A percentile compares a stretch with the other conserved stretches of the same genome.
Conservation (phyloP, 768 basidiomycete species). For the Kwoniella shandongensis region DNA sequence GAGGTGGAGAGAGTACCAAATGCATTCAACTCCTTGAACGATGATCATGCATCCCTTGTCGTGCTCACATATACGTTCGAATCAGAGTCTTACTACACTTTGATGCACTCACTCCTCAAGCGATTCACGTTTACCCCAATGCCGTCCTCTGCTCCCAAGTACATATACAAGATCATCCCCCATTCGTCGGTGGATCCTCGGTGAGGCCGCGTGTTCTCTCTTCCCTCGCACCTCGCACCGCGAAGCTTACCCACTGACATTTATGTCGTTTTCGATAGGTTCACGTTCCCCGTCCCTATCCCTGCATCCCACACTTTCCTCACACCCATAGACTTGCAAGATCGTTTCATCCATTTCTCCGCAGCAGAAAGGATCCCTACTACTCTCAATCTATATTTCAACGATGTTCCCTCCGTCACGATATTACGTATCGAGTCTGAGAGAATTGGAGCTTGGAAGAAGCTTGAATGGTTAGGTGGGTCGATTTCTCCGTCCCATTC, state of each 20-base stretch:
- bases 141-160: conserved; percentile 32
- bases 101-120: too few relatives aligned
- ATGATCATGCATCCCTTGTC: too few relatives aligned
- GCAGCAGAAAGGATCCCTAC: conserved; percentile 54
- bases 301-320: conserved; percentile 54
- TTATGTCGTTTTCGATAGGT: too few relatives aligned
- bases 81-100: too few relatives aligned
- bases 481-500: too few relatives aligned
- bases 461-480: conserved; percentile 53
- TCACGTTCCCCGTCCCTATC: conserved; percentile 48
- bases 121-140: too few relatives aligned
- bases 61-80: too few relatives aligned
- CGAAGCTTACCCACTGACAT: too few relatives aligned
- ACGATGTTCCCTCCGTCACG: conserved; percentile 41
- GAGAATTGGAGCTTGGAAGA: conserved; percentile 45
- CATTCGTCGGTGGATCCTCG: conserved; percentile 47
- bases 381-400: conserved; percentile 57
- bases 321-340: conserved; percentile 55
- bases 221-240: neutral
- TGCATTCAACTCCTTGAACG: too few relatives aligned
- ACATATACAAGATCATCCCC: conserved; percentile 56
- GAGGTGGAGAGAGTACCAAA: too few relatives aligned
- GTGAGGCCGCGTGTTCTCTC: conserved; percentile 23
- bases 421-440: conserved; percentile 46
- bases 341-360: conserved; percentile 60